phyloP scores from a whole-genome alignment of 352 stramenopile genomes.

The Phytophthora agathidicida region DNA sequence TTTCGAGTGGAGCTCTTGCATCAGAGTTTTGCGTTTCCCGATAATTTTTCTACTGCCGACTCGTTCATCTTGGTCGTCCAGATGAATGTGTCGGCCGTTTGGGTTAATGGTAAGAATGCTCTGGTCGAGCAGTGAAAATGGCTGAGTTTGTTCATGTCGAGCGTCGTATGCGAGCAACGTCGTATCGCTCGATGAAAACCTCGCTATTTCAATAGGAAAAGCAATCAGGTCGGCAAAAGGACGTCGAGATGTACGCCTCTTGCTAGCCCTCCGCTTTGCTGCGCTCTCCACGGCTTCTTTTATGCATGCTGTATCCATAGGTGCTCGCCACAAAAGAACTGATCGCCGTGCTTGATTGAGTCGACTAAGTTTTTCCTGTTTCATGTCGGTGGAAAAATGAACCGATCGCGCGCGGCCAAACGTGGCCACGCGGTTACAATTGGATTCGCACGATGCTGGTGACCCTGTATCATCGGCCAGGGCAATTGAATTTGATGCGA shows the following conservation, averaged over 20 bases:
- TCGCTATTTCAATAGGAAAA: slow-evolving; percentile 32
- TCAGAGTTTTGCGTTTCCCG: slow-evolving; percentile 66
- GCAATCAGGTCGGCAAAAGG: slow-evolving; percentile 25
- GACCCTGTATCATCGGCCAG: too few species aligned
- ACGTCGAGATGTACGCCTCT: slow-evolving; percentile 35
- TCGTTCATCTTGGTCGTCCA: slow-evolving; percentile 50
- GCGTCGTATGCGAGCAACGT: slow-evolving; percentile 65
- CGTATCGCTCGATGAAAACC: slow-evolving; percentile 35
- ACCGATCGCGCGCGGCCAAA: slow-evolving; percentile 16
- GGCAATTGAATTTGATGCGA: too few species aligned
- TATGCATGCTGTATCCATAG: slow-evolving; percentile 12
- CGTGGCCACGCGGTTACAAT: too few species aligned
- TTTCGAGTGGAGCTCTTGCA: slow-evolving; percentile 66
- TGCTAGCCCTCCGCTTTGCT: slow-evolving; percentile 34
- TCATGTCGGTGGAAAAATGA: slow-evolving; percentile 12
- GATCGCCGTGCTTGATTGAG: slow-evolving; percentile 14
- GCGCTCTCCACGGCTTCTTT: slow-evolving; percentile 34
- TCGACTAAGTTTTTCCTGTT: slow-evolving; percentile 1
- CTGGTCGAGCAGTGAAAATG: slow-evolving; percentile 60
- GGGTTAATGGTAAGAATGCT: slow-evolving; percentile 60
- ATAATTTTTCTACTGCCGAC: slow-evolving; percentile 45
- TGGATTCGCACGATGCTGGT: too few species aligned
- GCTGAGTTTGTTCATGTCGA: slow-evolving; percentile 51
- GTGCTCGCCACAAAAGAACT: slow-evolving; percentile 26
- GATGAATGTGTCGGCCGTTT: slow-evolving; percentile 49